Percentiles rank a stretch among this genome's conserved stretches.
Conservation (phyloP, 495 filamentous ascomycete species). For the Cairneyella variabilis region DNA sequence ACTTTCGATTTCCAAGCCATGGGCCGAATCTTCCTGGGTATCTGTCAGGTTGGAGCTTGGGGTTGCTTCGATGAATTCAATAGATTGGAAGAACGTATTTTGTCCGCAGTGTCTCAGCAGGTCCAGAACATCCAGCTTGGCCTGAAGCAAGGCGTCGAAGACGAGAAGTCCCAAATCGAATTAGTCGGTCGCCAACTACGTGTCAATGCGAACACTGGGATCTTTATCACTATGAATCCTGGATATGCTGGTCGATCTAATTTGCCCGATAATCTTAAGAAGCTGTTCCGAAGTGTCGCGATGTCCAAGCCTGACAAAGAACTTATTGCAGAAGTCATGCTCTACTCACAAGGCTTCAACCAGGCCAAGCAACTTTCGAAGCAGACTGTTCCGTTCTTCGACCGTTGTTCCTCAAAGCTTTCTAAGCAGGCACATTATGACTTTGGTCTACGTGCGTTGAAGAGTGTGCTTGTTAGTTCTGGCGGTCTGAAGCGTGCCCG, state of each 20-base stretch:
- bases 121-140: slow-evolving; percentile 98
- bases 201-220: slow-evolving; percentile 89
- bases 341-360: slow-evolving; percentile 98
- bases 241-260: slow-evolving; percentile 98
- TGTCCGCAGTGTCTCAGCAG: slow-evolving; percentile 97
- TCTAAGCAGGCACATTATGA: slow-evolving; percentile 99
- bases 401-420: slow-evolving; percentile 71
- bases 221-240: slow-evolving; percentile 99
- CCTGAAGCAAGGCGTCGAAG: slow-evolving; percentile 71
- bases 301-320: slow-evolving; percentile 99
- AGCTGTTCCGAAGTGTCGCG: slow-evolving; percentile 96
- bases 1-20: slow-evolving; percentile 99
- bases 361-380: slow-evolving; percentile 89
- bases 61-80: slow-evolving; percentile 99
- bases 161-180: slow-evolving; percentile 84
- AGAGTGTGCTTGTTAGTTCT: slow-evolving; percentile 97
- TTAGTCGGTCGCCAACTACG: slow-evolving; percentile 81
- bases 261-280: slow-evolving; percentile 97
- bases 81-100: slow-evolving; percentile 90
- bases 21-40: slow-evolving; percentile 98
- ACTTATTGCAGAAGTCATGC: slow-evolving; percentile 98
- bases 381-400: slow-evolving; percentile 97
- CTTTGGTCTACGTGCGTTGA: slow-evolving; percentile 94
- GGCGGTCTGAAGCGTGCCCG: slow-evolving; percentile 89
- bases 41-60: slow-evolving; percentile 98